phyloP scores from a whole-genome alignment of 306 rosid genomes.

The Rosa chinensis region DNA sequence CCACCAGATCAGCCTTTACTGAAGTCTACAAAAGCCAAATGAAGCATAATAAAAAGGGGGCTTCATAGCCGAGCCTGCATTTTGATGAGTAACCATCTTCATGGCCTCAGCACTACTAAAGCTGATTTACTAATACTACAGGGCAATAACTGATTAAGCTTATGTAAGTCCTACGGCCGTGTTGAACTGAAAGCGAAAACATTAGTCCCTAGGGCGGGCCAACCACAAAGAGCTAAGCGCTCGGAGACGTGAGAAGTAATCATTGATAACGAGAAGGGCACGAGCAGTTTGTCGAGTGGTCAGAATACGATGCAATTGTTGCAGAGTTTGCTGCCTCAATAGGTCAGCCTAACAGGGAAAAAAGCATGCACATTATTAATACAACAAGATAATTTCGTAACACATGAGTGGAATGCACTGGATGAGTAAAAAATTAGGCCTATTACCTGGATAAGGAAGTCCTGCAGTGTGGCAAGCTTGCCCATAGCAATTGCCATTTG shows the following conservation, averaged over 20 bases:
- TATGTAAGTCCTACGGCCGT: background rate
- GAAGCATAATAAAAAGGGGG: background rate
- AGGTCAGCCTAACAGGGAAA: conserved; percentile 65
- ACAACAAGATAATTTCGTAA: background rate
- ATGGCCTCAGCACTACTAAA: conserved; percentile 6
- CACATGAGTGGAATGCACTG: background rate
- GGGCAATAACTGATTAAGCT: background rate
- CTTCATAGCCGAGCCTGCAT: background rate
- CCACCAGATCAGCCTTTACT: background rate
- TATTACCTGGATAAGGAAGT: conserved; percentile 71
- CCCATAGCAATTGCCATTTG: conserved; percentile 95
- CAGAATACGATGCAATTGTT: conserved; percentile 71
- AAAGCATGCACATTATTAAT: background rate
- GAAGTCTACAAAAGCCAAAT: background rate
- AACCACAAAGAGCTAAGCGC: conserved; percentile 86
- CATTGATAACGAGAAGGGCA: conserved; percentile 63
- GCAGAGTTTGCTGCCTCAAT: conserved; percentile 82
- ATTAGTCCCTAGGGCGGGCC: conserved; percentile 67
- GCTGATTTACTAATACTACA: background rate
- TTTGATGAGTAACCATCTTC: conserved; percentile 10
- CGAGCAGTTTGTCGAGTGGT: conserved; percentile 76
- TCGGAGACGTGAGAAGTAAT: conserved; percentile 66
- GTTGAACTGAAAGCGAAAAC: background rate
- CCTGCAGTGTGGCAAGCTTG: conserved; percentile 74
- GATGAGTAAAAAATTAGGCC: background rate